Percentiles rank a stretch among this genome's conserved stretches.
These are phyloP conservation scores for Litchi chinensis DNA, from an alignment of 345 rosid genomes.

Conservation along the genomic window DNA sequence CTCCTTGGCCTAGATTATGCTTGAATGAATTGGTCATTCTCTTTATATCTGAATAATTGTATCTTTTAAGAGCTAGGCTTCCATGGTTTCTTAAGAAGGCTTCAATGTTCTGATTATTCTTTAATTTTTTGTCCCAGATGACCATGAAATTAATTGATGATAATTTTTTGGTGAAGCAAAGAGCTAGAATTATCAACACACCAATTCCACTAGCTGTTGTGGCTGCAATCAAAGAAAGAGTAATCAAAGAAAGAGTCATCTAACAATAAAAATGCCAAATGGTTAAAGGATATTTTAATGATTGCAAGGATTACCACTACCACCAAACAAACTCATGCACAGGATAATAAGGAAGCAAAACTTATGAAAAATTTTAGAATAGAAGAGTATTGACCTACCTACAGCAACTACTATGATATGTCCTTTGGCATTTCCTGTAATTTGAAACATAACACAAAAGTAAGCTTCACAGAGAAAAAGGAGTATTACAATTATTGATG, in stretches of 20 bases:
- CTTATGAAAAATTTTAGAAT: background rate
- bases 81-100: slow-evolving; percentile 1
- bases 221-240: slow-evolving; percentile 2
- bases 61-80: background rate
- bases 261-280: background rate
- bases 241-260: background rate
- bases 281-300: background rate
- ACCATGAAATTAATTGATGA: background rate
- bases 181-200: background rate
- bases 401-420: background rate
- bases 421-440: background rate
- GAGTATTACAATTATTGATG: background rate
- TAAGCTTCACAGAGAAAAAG: background rate
- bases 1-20: background rate
- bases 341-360: background rate
- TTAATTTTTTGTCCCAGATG: background rate
- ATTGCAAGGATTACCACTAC: background rate
- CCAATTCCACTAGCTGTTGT: background rate
- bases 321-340: background rate
- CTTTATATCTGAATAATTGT: background rate
- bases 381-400: background rate
- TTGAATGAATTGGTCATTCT: background rate
- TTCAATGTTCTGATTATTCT: background rate
- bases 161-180: background rate
- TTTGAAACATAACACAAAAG: background rate